Conservation (phyloP, 441 rosid species). For the Melastoma candidum region DNA sequence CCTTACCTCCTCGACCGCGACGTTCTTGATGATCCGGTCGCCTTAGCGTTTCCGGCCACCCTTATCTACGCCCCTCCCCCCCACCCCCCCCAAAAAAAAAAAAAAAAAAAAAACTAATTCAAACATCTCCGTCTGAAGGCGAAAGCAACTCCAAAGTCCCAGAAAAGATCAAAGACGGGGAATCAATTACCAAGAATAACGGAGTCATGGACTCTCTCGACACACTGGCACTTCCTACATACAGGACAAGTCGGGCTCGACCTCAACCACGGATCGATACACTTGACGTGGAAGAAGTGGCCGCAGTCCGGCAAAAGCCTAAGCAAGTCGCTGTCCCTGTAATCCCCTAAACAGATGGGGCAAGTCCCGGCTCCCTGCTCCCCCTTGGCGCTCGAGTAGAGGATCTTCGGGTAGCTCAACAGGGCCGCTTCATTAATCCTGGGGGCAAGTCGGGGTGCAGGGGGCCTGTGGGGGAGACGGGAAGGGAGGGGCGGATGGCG, state of each 20-base stretch:
- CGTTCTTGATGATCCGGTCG: background rate
- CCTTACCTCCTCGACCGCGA: background rate
- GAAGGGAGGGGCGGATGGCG: background rate
- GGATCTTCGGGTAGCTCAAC: background rate
- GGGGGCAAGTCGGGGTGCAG: too few species aligned
- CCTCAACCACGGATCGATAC: constrained; percentile 1
- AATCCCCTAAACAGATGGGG: constrained; percentile 5
- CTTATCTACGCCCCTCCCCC: background rate
- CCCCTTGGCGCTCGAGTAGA: constrained; percentile 2
- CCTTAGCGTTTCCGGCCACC: background rate
- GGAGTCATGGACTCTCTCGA: background rate
- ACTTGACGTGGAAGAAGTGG: constrained; percentile 6
- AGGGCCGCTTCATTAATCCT: constrained; percentile 4
- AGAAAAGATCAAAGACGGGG: background rate
- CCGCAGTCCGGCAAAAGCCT: background rate
- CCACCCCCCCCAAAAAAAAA: too few species aligned
- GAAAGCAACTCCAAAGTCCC: too few species aligned
- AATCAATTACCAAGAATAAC: background rate
- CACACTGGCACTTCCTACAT: background rate
- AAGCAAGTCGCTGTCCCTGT: background rate
- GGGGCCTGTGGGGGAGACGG: background rate
- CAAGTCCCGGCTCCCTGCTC: background rate
- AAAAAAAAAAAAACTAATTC: too few species aligned
- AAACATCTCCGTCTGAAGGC: too few species aligned
- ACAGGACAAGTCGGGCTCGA: constrained; percentile 1